Evolutionary conservation across 202 grass and related monocot species (phyloP), one percentile per base, ranked within the genome.

Genomic region (Elaeis oleifera): DNA sequence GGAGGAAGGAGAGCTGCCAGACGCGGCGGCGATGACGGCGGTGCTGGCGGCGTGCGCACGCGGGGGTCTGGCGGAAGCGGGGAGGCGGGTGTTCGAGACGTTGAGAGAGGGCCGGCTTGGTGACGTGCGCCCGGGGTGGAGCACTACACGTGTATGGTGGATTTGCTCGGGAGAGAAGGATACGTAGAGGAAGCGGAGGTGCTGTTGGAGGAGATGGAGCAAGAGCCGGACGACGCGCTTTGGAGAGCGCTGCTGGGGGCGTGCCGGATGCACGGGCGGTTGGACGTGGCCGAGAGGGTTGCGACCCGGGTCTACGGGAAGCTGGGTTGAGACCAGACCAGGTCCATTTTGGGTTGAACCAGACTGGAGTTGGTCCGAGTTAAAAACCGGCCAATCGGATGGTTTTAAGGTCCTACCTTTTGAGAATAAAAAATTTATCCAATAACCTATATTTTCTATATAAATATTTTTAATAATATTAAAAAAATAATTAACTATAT

Each of bases 141-240:
- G 73, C 83, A 87, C 75, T 95, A 84, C 79, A 84, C 86, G 23
- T 95, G 90, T 71, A 71, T 80, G 74, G 79, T 95, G 52, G 86
- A 90, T 70, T 78, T 90, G 83, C 58, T 87, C 28, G 83, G 86
- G 2, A 66, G 78, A 2, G 78, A 68, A 1, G 72, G 86, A 39
- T 64, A 66, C 58, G 66, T 90, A 5, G 81, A 84, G n/a, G 90
- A 82, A 69, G 85, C 83, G 31, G 76, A 90, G 75, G 64, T 19
- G 19, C 29, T 87, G 51, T 22, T 95, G 53, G 67, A 44, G 7
- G 44, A 76, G 67, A 79, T 95, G 82, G 48, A 75, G 68, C 78
- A 24, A 11, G 69, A 71, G 31, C 73, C 83, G 0, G 83, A 89
- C 67, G 74, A 79, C 64, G 65, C 77, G 23, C 80, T 95, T 54